These are phyloP conservation scores for Penicillium decumbens DNA, from an alignment of 2,329 filamentous ascomycete genomes.

Conservation along the genomic window DNA sequence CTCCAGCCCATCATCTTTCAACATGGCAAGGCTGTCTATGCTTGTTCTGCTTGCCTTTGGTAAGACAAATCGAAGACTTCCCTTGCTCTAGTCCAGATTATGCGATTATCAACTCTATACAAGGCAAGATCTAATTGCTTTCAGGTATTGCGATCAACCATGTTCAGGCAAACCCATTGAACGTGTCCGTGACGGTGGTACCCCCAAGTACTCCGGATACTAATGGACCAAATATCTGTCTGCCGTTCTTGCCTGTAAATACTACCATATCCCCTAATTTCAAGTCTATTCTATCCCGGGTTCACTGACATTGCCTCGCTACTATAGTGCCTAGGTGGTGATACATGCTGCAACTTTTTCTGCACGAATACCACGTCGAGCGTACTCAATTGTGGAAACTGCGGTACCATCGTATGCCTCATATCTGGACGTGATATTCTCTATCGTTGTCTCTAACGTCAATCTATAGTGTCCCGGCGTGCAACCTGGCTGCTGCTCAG, in stretches of 20 bases:
- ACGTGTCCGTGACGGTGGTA: slow-evolving; percentile 3
- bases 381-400: slow-evolving; percentile 9
- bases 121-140: not conserved
- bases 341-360: slow-evolving; percentile 12
- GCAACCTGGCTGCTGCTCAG: slow-evolving; percentile 14
- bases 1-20: not conserved
- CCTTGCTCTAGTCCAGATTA: not conserved
- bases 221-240: not conserved
- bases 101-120: not conserved
- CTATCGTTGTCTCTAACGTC: not conserved
- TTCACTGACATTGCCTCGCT: not conserved
- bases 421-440: not conserved
- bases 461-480: slow-evolving; percentile 4
- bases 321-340: slow-evolving; percentile 5
- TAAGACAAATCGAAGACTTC: not conserved
- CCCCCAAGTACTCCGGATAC: not conserved
- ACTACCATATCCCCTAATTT: not conserved
- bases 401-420: slow-evolving; percentile 3
- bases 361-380: slow-evolving; percentile 5
- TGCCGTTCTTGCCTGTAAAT: slow-evolving; percentile 11
- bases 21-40: slow-evolving; percentile 2
- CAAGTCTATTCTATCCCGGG: not conserved
- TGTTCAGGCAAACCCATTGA: slow-evolving; percentile 6
- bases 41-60: not conserved
- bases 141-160: not conserved